Evolutionary conservation across 2,329 filamentous ascomycete genomes (phyloP), one percentile per base, ranked within the genome.

Genomic region (Xenoacremonium recifei): DNA sequence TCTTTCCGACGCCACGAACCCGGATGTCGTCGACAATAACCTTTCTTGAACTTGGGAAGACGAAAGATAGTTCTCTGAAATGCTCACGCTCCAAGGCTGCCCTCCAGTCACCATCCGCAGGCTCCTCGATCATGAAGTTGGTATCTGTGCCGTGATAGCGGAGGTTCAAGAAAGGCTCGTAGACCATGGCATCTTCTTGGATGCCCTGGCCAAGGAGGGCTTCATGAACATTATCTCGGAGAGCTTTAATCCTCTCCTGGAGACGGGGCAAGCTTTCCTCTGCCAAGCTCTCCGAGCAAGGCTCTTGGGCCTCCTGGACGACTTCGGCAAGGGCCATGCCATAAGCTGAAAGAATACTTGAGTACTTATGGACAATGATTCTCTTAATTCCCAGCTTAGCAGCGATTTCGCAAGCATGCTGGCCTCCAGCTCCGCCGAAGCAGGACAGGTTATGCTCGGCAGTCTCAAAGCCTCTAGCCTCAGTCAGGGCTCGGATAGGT

Each of bases 341-440:
- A 30, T 72, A 72, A 0, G 70, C 70, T 1, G 68, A 72, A 1
- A 73, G 53, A 9, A 70, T 56, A 6, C 59, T 63, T 0, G 65
- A 69, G 36, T 62, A 68, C 17, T 64, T 62, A 42, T 70, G 70
- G 16, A 73, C 64, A 4, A 73, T 48, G 12, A 71, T 61, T 1
- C 57, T 57, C 6, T 48, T 51, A 21, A 73, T 71, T 0, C 66
- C 65, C 0, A 73, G 58, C 2, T 63, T 59, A 3, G 57, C 50
- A 2, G 68, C 69, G 35, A 73, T 67, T 0, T 61, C 60, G 15
- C 63, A 67, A 0, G 70, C 69, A 43, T 73, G 69, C 40, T 89
- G 85, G 1, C 85, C 85, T 45, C 86, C 86, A 5, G 86, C 86
- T 49, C 86, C 86, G 16, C 86, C 86, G 60, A 90, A 66, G 17